Base-by-base conservation (phyloP, 805 yeast genomes). In the Monosporozyma aerobia region DNA sequence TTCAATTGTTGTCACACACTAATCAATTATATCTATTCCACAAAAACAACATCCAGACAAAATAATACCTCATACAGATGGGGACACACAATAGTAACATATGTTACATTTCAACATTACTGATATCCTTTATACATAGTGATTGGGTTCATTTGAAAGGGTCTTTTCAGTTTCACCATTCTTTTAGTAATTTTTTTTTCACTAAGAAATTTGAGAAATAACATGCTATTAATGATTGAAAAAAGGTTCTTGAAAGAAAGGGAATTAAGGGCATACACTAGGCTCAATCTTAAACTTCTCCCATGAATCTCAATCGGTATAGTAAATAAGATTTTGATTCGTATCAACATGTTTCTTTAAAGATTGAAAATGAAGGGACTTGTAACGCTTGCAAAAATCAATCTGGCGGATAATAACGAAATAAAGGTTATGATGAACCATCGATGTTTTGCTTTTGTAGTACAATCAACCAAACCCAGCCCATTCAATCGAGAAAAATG, bases 401-500 rank as follows among this genome's bases (percentile, higher is more conserved):
- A 19, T 16, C 16, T 35, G 16, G 7, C 14, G 7, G 4, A 14
- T 35, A 14, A 4, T 35, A 35, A 13, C 10, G 14, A 35, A 35
- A 13, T 5, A 35, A 35, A 35, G 39, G 37, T 32, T 8, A 32
- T 10, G 37, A 32, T 32, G 37, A 32, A 32, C 10, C 10, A 32
- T 30, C 33, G 10, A 13, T 14, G 7, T 13, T 13, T 13, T 13
- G n/a, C 3, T 14, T 6, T 35, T 35, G 39, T 3, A 6, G 16
- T 14, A 35, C 23, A 3, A 10, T 54, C 67, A 89, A 53, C 97
- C 97, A 71, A 92, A 92, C 0, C 97, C 97, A 0, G 98, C 90
- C 99, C 99, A 92, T 69, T 92, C 97, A 1, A 92, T 73, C 5
- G 96, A 85, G 63, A 80, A 92, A 16, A 78, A 77, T 47, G 69